A percentile compares a stretch with the other conserved stretches of the same genome.
Conservation (phyloP, 805 yeast genomes). For the Priceomyces castillae region DNA sequence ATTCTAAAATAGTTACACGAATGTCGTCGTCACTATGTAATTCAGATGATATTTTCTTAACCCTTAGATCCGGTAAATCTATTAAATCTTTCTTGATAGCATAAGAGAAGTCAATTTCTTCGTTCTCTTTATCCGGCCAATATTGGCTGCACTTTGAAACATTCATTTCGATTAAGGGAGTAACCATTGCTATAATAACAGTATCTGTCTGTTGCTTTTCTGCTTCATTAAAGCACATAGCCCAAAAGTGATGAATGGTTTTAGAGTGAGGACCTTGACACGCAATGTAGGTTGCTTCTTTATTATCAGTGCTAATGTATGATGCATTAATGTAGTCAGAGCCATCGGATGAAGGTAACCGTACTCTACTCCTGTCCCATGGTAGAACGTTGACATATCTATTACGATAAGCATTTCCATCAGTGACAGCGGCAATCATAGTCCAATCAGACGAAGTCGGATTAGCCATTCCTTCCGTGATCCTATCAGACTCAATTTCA, state of each 20-base stretch:
- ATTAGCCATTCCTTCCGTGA: conserved; percentile 9
- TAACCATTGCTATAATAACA: conserved; percentile 38
- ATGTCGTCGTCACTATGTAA: conserved; percentile 18
- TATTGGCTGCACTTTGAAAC: conserved; percentile 41
- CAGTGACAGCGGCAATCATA: conserved; percentile 3
- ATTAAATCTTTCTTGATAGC: conserved; percentile 20
- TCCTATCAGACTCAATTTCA: conserved; percentile 8
- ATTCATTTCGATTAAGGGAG: conserved; percentile 50
- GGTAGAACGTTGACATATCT: conserved; percentile 42
- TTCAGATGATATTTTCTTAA: conserved; percentile 17
- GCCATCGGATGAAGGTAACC: conserved; percentile 17
- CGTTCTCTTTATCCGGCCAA: conserved; percentile 33
- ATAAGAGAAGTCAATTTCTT: conserved; percentile 18
- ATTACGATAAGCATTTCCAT: conserved; percentile 18
- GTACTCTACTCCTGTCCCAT: conserved; percentile 36
- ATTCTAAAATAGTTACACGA: conserved; percentile 24
- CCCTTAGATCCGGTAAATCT: conserved; percentile 14
- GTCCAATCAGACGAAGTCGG: conserved; percentile 8
- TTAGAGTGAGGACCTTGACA: conserved; percentile 60
- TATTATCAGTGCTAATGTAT: conserved; percentile 18
- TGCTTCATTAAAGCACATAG: conserved; percentile 40
- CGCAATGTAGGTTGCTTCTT: conserved; percentile 50
- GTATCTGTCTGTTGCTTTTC: conserved; percentile 21
- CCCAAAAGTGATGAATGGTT: conserved; percentile 49
- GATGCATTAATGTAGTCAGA: conserved; percentile 43